Evolutionary conservation across 352 stramenopile genomes (phyloP).

Genomic region (Peronospora farinosa): DNA sequence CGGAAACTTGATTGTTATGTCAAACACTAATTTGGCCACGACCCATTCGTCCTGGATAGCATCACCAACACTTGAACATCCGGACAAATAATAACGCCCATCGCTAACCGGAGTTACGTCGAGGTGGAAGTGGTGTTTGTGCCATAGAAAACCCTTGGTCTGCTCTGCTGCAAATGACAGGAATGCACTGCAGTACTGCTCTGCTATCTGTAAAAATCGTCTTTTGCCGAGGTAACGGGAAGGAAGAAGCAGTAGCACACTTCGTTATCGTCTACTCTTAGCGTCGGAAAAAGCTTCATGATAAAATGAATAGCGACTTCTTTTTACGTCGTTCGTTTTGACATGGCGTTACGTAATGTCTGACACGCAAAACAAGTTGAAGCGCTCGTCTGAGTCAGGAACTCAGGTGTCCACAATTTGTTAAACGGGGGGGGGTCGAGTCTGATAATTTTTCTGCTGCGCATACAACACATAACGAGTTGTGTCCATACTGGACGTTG

Average conservation of each 20-base stretch:
- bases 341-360: not conserved
- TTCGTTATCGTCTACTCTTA: constrained; percentile 24
- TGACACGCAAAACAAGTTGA: not conserved
- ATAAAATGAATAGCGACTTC: not conserved
- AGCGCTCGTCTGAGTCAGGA: not conserved
- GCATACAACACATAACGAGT: not conserved
- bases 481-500: constrained; percentile 5
- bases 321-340: not conserved
- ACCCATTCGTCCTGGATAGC: constrained; percentile 75
- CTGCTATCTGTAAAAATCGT: constrained; percentile 7
- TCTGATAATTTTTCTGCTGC: constrained; percentile 17
- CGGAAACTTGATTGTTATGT: constrained; percentile 32
- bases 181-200: constrained; percentile 17
- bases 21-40: constrained; percentile 39
- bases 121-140: constrained; percentile 48
- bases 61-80: constrained; percentile 40
- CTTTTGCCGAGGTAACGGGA: not conserved
- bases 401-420: not conserved
- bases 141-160: constrained; percentile 47
- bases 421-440: constrained; percentile 2
- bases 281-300: constrained; percentile 25
- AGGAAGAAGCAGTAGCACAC: constrained; percentile 42
- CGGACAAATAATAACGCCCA: constrained; percentile 32
- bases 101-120: constrained; percentile 4
- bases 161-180: constrained; percentile 28